A percentile compares a stretch with the other conserved stretches of the same genome.
Conservation (phyloP, 805 yeast genomes). For the Candida tallmaniae region DNA sequence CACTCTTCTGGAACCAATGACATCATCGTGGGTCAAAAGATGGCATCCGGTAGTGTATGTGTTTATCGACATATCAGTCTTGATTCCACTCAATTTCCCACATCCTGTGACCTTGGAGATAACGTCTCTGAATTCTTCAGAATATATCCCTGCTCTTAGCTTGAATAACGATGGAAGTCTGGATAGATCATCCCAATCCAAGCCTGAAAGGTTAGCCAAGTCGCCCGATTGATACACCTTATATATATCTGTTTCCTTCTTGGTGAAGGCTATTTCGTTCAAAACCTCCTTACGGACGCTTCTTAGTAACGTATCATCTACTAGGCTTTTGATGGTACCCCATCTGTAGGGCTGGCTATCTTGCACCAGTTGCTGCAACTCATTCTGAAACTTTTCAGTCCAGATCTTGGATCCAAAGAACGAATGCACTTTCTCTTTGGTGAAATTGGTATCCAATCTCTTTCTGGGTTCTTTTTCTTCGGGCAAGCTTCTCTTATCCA, state of each 20-base stretch:
- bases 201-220: slow-evolving; percentile 84
- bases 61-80: slow-evolving; percentile 90
- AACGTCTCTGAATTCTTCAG: slow-evolving; percentile 76
- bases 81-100: slow-evolving; percentile 85
- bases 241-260: slow-evolving; percentile 95
- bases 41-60: slow-evolving; percentile 93
- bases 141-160: slow-evolving; percentile 82
- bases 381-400: slow-evolving; percentile 32
- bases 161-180: slow-evolving; percentile 72
- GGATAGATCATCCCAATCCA: slow-evolving; percentile 68
- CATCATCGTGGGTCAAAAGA: slow-evolving; percentile 93
- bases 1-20: slow-evolving; percentile 90
- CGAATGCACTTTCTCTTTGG: slow-evolving; percentile 31
- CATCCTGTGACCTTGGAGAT: slow-evolving; percentile 75
- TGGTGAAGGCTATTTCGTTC: slow-evolving; percentile 80
- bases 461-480: slow-evolving; percentile 8
- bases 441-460: slow-evolving; percentile 14
- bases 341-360: slow-evolving; percentile 78
- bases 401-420: slow-evolving; percentile 50
- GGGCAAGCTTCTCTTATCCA: slow-evolving; percentile 1
- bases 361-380: slow-evolving; percentile 41
- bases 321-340: slow-evolving; percentile 74
- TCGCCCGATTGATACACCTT: slow-evolving; percentile 89
- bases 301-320: slow-evolving; percentile 73
- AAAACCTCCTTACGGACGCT: slow-evolving; percentile 83